Base-by-base conservation (phyloP, 2,329 filamentous ascomycete genomes). In the Paecilomyces sp. region DNA sequence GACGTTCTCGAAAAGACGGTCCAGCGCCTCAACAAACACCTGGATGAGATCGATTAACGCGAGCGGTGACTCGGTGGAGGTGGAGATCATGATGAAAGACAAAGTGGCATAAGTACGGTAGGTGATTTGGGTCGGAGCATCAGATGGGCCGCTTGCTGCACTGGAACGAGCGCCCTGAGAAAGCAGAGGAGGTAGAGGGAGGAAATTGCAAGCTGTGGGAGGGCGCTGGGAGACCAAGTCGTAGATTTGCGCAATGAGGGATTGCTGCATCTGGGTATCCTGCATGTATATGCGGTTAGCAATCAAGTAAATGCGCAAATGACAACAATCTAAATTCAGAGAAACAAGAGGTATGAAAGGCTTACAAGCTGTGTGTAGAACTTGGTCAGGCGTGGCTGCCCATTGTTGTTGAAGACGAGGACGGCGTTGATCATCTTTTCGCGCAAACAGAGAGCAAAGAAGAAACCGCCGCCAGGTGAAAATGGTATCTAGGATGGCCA, bases 71-170 rank as follows among this genome's bases (percentile, higher is more conserved):
- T 99, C 94, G 61, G 94, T 97, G 4, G 92, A 91, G 3, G 95
- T 99, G 36, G 89, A 94, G 70, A 99, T 99, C 73, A 99, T 82
- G 76, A 99, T 99, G 80, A 99, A 99, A 79, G 95, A 97, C 62
- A 99, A 88, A 0, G 94, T 99, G 9, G 94, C 94, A 73, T 97
- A 99, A 82, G 96, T 91, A 60, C 94, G 91, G 82, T 99, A 99
- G 8, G 94, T 97, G 54, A 99, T 92, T 61, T 97, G 89, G 5
- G 92, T 94, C 9, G 94, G 94, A 11, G 92, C 89, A 77, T 97
- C 94, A 72, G 91, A 92, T 77, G 86, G 88, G 47, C 87, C 84
- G 62, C 69, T 73, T 54, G 75, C 72, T 56, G 75, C 74, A 67
- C 77, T 77, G 63, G 78, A 76, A 64, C 75, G 76, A 58, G 77